A percentile compares a stretch with the other conserved stretches of the same genome.
Evolutionary conservation across 176 grass and related monocot genomes (phyloP).

Genomic region (Carex cristatella): DNA sequence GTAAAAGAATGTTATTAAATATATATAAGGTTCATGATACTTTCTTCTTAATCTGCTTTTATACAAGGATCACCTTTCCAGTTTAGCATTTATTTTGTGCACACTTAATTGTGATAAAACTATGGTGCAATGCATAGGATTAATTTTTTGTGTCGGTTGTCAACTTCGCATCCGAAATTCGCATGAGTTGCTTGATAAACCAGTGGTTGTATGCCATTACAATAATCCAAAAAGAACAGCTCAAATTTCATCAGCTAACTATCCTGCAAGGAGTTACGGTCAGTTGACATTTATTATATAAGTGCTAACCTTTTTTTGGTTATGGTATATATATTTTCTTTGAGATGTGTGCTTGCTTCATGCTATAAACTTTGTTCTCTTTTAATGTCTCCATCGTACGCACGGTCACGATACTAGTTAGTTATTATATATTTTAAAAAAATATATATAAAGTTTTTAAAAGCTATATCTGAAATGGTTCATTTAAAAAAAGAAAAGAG

Average conservation of each 20-base stretch:
- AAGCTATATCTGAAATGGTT: too few relatives aligned
- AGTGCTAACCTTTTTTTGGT: neutral
- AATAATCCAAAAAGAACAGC: constrained; percentile 73
- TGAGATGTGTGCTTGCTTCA: too few relatives aligned
- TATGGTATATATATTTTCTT: too few relatives aligned
- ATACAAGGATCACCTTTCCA: neutral
- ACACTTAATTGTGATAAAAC: constrained; percentile 22
- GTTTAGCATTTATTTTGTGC: neutral
- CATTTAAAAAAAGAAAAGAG: too few relatives aligned
- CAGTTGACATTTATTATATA: neutral
- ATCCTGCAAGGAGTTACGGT: constrained; percentile 85
- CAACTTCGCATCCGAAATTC: constrained; percentile 39
- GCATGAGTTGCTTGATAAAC: constrained; percentile 73
- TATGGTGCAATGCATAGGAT: constrained; percentile 41
- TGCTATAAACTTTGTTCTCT: too few relatives aligned
- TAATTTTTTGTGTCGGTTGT: constrained; percentile 94
- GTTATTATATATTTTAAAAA: too few relatives aligned
- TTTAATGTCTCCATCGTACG: too few relatives aligned
- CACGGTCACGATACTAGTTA: too few relatives aligned
- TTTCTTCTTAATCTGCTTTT: constrained; percentile 10
- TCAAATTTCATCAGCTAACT: constrained; percentile 95
- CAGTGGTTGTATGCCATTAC: constrained; percentile 90
- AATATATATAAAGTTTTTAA: too few relatives aligned
- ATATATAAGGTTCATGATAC: neutral
- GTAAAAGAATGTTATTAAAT: too few relatives aligned